These are phyloP conservation scores for Elsinoe perseae DNA, from an alignment of 2,329 filamentous ascomycete genomes.

Conservation along the genomic window DNA sequence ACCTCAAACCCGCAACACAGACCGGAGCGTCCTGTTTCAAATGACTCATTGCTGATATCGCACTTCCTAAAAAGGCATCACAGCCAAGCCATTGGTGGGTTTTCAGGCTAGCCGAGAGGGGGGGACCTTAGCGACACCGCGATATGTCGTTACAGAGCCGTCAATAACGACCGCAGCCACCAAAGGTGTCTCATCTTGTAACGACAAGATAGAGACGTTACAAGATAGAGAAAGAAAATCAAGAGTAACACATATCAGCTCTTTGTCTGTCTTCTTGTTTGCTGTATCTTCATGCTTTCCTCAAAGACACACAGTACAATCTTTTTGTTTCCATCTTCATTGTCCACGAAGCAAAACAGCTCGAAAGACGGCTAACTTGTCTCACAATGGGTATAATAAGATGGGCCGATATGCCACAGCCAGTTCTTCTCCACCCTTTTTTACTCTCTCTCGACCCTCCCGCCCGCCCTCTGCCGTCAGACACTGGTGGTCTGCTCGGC, in stretches of 20 bases:
- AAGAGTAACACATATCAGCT: not conserved
- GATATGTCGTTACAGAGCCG: too few species aligned
- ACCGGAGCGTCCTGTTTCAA: too few species aligned
- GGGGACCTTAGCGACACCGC: too few species aligned
- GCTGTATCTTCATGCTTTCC: not conserved
- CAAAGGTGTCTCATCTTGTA: not conserved
- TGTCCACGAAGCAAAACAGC: not conserved
- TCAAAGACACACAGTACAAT: not conserved
- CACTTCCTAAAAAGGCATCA: too few species aligned
- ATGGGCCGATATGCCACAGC: not conserved
- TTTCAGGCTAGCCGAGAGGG: too few species aligned
- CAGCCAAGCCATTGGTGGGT: too few species aligned
- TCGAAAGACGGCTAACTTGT: not conserved
- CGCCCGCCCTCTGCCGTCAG: not conserved
- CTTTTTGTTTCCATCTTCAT: not conserved
- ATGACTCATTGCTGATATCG: too few species aligned
- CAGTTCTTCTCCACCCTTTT: not conserved
- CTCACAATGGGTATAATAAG: not conserved
- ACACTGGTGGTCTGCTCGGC: constrained; percentile 3
- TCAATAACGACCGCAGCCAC: not conserved
- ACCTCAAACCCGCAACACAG: too few species aligned
- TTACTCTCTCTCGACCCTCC: not conserved
- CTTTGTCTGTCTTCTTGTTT: not conserved
- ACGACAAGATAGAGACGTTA: constrained; percentile 1
- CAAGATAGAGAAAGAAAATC: constrained; percentile 9